Conservation (phyloP, 2,329 filamentous ascomycete genomes). For the Cordyceps tenuipes region DNA sequence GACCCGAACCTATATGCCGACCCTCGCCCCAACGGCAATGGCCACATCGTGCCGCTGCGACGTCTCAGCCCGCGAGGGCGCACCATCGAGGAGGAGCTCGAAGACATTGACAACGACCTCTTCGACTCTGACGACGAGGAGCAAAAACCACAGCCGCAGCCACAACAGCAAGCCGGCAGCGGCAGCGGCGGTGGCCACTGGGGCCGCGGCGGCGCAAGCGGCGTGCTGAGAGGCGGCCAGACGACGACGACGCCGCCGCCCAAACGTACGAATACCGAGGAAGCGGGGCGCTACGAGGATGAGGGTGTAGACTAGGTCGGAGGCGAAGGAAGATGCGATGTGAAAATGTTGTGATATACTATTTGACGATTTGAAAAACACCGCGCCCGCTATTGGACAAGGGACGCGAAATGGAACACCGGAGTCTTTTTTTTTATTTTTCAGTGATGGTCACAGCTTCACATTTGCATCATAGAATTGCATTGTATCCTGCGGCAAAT, state of each 20-base stretch:
- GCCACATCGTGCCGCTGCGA: slow-evolving; percentile 33
- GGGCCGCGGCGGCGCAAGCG: slow-evolving; percentile 34
- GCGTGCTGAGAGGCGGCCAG: slow-evolving; percentile 31
- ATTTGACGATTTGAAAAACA: not conserved
- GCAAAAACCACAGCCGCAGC: slow-evolving; percentile 27
- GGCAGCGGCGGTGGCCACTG: slow-evolving; percentile 30
- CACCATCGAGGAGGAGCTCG: slow-evolving; percentile 34
- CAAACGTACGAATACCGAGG: not conserved
- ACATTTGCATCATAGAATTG: too few species aligned
- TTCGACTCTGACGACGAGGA: slow-evolving; percentile 23
- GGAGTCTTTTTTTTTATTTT: too few species aligned
- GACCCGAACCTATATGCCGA: slow-evolving; percentile 46
- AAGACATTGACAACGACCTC: slow-evolving; percentile 31
- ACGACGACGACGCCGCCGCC: not conserved
- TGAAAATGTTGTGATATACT: too few species aligned
- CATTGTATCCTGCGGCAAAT: too few species aligned
- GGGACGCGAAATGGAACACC: too few species aligned
- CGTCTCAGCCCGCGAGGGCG: slow-evolving; percentile 39
- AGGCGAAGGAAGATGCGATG: too few species aligned
- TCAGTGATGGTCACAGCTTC: too few species aligned
- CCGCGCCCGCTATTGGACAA: too few species aligned
- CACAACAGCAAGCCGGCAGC: slow-evolving; percentile 28
- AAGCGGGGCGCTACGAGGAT: slow-evolving; percentile 16
- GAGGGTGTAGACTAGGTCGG: slow-evolving; percentile 26
- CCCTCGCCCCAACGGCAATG: not conserved